Conservation (phyloP, 2,329 filamentous ascomycete species). For the Tympanopsis confertula region DNA sequence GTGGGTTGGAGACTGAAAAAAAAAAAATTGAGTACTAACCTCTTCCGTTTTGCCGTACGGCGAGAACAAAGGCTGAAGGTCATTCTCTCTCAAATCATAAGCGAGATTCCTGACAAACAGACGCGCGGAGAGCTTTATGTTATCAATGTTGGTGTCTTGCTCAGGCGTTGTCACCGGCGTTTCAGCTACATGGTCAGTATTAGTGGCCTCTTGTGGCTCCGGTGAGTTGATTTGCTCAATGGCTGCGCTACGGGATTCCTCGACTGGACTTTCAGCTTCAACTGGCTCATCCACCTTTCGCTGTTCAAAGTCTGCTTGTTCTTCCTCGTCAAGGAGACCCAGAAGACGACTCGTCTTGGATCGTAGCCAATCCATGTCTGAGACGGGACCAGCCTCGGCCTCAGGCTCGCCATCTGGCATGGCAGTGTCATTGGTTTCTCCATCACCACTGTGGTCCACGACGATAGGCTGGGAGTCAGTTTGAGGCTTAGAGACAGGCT, state of each 20-base stretch:
- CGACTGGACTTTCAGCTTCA: conserved; percentile 6
- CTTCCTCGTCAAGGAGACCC: conserved; percentile 70
- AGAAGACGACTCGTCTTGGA: conserved; percentile 77
- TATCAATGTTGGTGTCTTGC: conserved; percentile 27
- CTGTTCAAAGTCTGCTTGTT: conserved; percentile 20
- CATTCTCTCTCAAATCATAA: conserved; percentile 67
- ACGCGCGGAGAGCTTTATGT: conserved; percentile 61
- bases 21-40: conserved; percentile 45
- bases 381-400: conserved; percentile 28
- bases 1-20: conserved; percentile 9
- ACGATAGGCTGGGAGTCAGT: neutral
- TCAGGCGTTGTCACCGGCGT: conserved; percentile 4
- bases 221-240: conserved; percentile 5
- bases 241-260: conserved; percentile 5
- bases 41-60: conserved; percentile 71
- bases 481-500: neutral
- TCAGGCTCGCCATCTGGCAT: neutral
- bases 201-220: conserved; percentile 4
- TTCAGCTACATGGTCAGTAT: conserved; percentile 4
- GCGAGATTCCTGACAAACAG: conserved; percentile 84
- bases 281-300: conserved; percentile 2
- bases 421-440: neutral
- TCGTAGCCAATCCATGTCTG: conserved; percentile 84
- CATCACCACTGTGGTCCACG: neutral
- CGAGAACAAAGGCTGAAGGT: conserved; percentile 62